Conservation (phyloP, 2,329 filamentous ascomycete genomes). For the Paraconiothyrium brasiliense region DNA sequence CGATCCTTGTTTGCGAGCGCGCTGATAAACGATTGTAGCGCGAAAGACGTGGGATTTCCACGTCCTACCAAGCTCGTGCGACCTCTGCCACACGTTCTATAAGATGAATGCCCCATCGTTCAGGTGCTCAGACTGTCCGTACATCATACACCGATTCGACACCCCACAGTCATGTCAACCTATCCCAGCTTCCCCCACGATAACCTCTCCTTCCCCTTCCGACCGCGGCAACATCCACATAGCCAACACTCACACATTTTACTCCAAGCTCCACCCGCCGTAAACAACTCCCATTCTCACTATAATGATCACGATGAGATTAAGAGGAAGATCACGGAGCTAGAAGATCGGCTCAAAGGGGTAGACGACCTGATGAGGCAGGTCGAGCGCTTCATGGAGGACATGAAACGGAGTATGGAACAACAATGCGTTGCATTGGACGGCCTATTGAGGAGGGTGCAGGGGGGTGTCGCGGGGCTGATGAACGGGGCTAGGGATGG, state of each 20-base stretch:
- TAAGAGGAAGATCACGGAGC: not conserved
- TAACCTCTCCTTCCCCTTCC: not conserved
- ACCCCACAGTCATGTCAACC: not conserved
- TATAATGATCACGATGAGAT: not conserved
- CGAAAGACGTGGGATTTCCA: not conserved
- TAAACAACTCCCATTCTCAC: not conserved
- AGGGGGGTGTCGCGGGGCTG: not conserved
- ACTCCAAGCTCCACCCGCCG: not conserved
- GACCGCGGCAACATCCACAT: not conserved
- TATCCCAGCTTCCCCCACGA: not conserved
- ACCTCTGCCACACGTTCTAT: not conserved
- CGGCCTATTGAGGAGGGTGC: not conserved
- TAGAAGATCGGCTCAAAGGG: not conserved
- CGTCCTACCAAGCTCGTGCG: not conserved
- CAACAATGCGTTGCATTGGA: not conserved
- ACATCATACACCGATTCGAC: not conserved
- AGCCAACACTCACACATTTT: not conserved
- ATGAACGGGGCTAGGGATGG: not conserved
- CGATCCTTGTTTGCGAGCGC: not conserved
- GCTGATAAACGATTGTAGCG: not conserved
- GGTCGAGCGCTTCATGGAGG: constrained; percentile 4
- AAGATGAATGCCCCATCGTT: not conserved
- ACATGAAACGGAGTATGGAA: constrained; percentile 4
- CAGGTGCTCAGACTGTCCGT: too few species aligned
- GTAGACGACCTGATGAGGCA: not conserved